Base-by-base conservation (phyloP, 345 rosid species). In the Adansonia digitata region DNA sequence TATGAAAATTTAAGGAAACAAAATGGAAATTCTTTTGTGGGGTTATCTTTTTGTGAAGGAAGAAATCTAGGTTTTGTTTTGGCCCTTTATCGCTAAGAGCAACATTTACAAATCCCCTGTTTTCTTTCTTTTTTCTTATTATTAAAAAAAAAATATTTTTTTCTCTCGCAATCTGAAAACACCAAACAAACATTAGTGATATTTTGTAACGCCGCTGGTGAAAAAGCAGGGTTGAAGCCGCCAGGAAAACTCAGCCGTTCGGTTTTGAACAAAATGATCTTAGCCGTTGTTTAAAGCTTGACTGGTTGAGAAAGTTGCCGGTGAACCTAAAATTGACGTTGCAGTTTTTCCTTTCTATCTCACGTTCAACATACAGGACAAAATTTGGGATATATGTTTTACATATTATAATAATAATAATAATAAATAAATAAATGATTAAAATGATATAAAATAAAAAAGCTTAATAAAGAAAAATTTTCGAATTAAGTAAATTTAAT, bases 1-100 rank as follows among this genome's bases (percentile, higher is more conserved):
- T 6, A 9, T 40, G 68, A 46, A 52, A 52, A 5, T 6, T 52
- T 52, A 5, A 20, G 57, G 26, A 8, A 8, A 18, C 7, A 7
- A 18, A 18, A n/a, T 52, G 57, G 22, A 20, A 45, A 18, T 22
- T 12, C 5, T 27, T 66, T 42, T n/a, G 22, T 11, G 40, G 31
- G 31, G 20, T 18, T 42, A 39, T 60, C 57, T 73, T 40, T 20
- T 17, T 39, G 22, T 7, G 79, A 40, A 74, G 69, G 35, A 85
- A 80, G 77, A 81, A 86, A 82, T 77, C 84, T 86, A 81, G 91
- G 89, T 84, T 82, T 84, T 76, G 81, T 53, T 56, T 43, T 55
- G 34, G 70, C 72, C 74, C 73, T 63, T 76, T 75, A 59, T 77
- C 78, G 48, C 17, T 31, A 77, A 80, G 78, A 69, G 56, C 40